These are phyloP conservation scores for Mesembryanthemum crystallinum DNA, from an alignment of 148 eudicot genomes.

Conservation along the genomic window DNA sequence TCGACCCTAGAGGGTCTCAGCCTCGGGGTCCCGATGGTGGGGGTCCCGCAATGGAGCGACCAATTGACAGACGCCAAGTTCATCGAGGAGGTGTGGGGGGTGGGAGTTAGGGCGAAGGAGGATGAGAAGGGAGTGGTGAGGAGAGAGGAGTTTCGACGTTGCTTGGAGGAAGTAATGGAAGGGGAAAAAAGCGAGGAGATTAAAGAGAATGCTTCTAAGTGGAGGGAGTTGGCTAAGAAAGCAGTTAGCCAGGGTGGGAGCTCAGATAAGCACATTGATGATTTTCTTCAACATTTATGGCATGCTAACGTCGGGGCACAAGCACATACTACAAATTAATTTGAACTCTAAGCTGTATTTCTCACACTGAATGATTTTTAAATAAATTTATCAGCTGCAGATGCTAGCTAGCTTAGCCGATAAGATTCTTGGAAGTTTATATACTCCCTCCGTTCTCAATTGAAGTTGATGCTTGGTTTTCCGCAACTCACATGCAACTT, in stretches of 20 bases:
- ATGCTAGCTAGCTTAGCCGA: no score
- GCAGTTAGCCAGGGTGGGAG: conserved; percentile 42
- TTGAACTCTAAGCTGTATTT: no score
- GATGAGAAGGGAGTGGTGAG: conserved; percentile 36
- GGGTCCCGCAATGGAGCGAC: conserved; percentile 58
- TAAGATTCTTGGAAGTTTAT: no score
- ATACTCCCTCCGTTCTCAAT: no score
- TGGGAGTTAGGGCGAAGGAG: conserved; percentile 51
- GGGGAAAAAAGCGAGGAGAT: conserved; percentile 38
- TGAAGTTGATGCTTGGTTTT: no score
- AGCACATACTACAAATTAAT: neutral
- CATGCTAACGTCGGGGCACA: neutral
- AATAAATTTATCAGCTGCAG: no score
- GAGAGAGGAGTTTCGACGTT: conserved; percentile 29
- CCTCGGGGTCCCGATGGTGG: conserved; percentile 56
- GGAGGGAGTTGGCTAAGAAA: conserved; percentile 38
- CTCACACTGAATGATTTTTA: no score
- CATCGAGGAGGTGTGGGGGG: conserved; percentile 53
- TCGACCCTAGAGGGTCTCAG: conserved; percentile 61
- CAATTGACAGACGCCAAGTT: conserved; percentile 59
- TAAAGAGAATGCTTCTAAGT: conserved; percentile 31
- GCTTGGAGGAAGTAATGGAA: conserved; percentile 45
- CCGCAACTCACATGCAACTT: no score
- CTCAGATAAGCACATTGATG: conserved; percentile 33
- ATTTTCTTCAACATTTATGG: conserved; percentile 32